Base-by-base conservation (phyloP, 148 eudicot genomes). In the Vaccinium vitisidaea region DNA sequence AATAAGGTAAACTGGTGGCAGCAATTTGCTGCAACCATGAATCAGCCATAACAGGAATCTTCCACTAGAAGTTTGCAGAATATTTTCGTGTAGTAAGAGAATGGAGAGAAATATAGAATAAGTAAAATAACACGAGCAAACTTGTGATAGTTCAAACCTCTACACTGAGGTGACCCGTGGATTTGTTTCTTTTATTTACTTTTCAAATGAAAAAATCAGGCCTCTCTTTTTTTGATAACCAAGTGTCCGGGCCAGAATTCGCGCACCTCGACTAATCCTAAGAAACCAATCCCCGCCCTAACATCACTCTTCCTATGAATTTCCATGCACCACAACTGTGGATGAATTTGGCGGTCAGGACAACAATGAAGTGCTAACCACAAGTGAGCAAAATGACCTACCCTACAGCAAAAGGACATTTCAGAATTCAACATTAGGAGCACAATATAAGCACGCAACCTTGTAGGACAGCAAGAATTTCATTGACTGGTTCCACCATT, bases 21-120 rank as follows among this genome's bases (percentile, higher is more conserved):
- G 77, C 50, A 39, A 74, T 39, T 74, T 69, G 36, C 75, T 69
- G 75, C 19, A 69, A 30, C 75, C 75, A 39, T 74, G 52, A 32
- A 19, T 74, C 19, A 71, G n/a, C 77, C 46, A 39, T 15, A 8
- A 8, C 77, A 74, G 16, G 77, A 36, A 15, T 39, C 77, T 74
- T 18, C 77, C 77, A 39, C 13, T 11, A 70, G 39, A 10, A 70
- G 18, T 23, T 11, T 70, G 75, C 46, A 32, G 8, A 30, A 3
- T 70, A 70, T 70, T 70, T 70, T 15, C 36, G 8, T 13, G 0
- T 11, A 1, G 1, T 70, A 70, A 70, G 39, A 69, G 4, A 30
- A 1, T 27, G 30, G 75, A 32, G 1, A 18, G 63, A 58, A 4
- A 18, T 18, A 70, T 70, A 70, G 16, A 30, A 13, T 14, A 70